phyloP scores from a whole-genome alignment of 371 early-diverging fungal species.

The Modicella reniformis region DNA sequence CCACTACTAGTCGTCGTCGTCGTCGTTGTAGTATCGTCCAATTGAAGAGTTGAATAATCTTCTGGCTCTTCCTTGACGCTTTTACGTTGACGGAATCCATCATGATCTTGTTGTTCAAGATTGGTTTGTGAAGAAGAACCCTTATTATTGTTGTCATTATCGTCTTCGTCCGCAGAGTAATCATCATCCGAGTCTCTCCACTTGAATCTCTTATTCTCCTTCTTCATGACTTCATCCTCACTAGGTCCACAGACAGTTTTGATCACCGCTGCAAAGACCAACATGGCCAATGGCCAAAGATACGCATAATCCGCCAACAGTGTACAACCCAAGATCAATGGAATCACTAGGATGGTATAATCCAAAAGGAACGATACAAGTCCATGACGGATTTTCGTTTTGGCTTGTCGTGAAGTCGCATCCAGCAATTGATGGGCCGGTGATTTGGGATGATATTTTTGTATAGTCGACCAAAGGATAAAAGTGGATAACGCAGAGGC shows the following conservation, averaged over 20 bases:
- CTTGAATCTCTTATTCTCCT: slow-evolving; percentile 49
- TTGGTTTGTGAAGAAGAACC: not conserved
- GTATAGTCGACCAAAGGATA: slow-evolving; percentile 39
- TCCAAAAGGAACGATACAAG: slow-evolving; percentile 31
- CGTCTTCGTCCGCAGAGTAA: slow-evolving; percentile 20
- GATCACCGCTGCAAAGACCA: slow-evolving; percentile 36
- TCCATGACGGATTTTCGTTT: slow-evolving; percentile 27
- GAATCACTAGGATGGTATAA: slow-evolving; percentile 53
- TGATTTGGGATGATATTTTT: slow-evolving; percentile 35
- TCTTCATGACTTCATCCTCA: slow-evolving; percentile 40
- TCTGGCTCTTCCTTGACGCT: slow-evolving; percentile 12
- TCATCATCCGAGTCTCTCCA: slow-evolving; percentile 53
- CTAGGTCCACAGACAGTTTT: slow-evolving; percentile 29
- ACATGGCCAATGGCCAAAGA: slow-evolving; percentile 43
- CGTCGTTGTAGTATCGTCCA: slow-evolving; percentile 14
- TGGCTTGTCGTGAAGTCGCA: slow-evolving; percentile 13
- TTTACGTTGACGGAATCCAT: slow-evolving; percentile 49
- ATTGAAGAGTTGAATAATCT: slow-evolving; percentile 20
- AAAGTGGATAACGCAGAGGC: slow-evolving; percentile 56
- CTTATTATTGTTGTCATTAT: not conserved
- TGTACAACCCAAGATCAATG: slow-evolving; percentile 40
- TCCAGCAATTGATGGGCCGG: slow-evolving; percentile 25
- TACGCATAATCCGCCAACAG: slow-evolving; percentile 50
- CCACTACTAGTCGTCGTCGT: too few relatives aligned
- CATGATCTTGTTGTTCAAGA: slow-evolving; percentile 20